Evolutionary conservation across 345 rosid genomes (phyloP), one percentile per base, ranked within the genome.

Genomic region (Cochlearia excelsa): DNA sequence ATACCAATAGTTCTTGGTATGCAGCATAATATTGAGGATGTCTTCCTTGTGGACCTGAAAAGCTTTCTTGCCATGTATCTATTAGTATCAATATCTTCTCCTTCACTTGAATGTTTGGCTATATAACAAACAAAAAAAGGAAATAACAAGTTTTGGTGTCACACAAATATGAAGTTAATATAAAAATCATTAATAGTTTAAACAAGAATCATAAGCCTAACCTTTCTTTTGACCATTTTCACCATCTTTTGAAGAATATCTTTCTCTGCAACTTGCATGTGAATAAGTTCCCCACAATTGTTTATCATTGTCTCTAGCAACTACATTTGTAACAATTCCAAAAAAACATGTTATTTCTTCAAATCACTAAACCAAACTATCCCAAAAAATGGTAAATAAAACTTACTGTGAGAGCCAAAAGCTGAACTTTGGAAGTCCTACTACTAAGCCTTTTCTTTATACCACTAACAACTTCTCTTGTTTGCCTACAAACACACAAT

Each of bases 21-120:
- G 89, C 97, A 38, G 88, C 84, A 76, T 79, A 90, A 65, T 90
- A 94, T 73, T 94, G 99, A n/a, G 99, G 90, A 85, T 87, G 87
- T 84, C 97, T 87, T 54, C 97, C 90, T 74, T 85, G 82, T 23
- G 97, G 71, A 53, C 96, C 97, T 65, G 96, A 96, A 66, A 85
- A 94, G 71, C 88, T 88, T 77, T 90, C 99, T 89, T 94, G 99
- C 99, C 99, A 94, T 33, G 92, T 84, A 74, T 85, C 97, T 65
- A 94, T 79, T 54, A 94, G 82, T 67, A 68, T 74, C 75, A 94
- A 57, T 79, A 94, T 84, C 93, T 94, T 94, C 85, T 87, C 96
- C 77, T 84, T 94, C 72, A 90, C 99, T 68, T 82, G 90, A 39
- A 74, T 61, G 68, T 89, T 92, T 0, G 89, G 83, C 97, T 89